A percentile compares a stretch with the other conserved stretches of the same genome.
Conservation (phyloP, 2,329 filamentous ascomycete genomes). For the Triangularia verruculosa region DNA sequence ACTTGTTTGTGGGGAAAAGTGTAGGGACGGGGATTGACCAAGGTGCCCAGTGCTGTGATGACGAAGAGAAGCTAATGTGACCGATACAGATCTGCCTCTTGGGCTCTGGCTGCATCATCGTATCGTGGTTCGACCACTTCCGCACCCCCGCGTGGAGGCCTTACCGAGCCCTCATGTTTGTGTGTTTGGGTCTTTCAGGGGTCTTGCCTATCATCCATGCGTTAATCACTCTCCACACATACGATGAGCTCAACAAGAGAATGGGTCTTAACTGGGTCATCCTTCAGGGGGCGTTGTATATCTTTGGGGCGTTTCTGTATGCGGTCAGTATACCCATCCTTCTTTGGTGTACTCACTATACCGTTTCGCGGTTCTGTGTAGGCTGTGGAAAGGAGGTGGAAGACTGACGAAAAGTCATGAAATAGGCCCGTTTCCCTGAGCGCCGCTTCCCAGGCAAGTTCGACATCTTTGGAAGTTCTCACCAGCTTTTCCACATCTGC, state of each 20-base stretch:
- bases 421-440: constrained; percentile 75
- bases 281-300: constrained; percentile 78
- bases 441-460: constrained; percentile 72
- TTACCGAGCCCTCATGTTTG: constrained; percentile 85
- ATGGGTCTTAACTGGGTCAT: constrained; percentile 82
- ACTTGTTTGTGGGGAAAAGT: background rate
- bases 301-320: constrained; percentile 81
- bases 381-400: background rate
- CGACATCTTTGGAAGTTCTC: constrained; percentile 89
- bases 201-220: constrained; percentile 82
- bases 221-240: constrained; percentile 59
- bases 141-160: constrained; percentile 80
- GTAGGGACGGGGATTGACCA: background rate
- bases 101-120: constrained; percentile 70
- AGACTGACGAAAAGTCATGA: background rate
- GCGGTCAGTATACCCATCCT: constrained; percentile 55
- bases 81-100: constrained; percentile 67
- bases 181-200: constrained; percentile 79
- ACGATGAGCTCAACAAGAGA: constrained; percentile 61
- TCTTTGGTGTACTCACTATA: background rate
- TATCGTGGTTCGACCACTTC: constrained; percentile 79
- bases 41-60: background rate
- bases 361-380: no score
- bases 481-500: constrained; percentile 93
- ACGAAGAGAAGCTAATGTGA: background rate